A percentile compares a stretch with the other conserved stretches of the same genome.
Conservation (phyloP, 2,329 filamentous ascomycete species). For the Microdochium paspali region DNA sequence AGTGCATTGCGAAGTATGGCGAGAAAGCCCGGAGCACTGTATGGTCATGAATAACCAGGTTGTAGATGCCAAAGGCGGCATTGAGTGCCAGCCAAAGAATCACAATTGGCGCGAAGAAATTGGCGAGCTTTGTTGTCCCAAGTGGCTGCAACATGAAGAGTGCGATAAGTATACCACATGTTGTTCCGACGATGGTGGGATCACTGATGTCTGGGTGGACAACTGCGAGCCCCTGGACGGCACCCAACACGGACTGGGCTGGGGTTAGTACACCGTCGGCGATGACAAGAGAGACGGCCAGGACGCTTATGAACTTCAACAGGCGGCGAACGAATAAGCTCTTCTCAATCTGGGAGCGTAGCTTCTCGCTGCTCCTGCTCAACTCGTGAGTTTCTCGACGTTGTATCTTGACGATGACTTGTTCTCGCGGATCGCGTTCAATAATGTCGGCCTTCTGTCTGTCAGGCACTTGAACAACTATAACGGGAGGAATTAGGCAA, state of each 20-base stretch:
- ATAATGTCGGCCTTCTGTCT: conserved; percentile 41
- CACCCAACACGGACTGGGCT: conserved; percentile 60
- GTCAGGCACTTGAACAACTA: not conserved
- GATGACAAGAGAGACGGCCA: conserved; percentile 61
- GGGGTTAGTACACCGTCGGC: conserved; percentile 58
- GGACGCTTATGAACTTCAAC: conserved; percentile 52
- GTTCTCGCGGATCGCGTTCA: conserved; percentile 46
- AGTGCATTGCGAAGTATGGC: conserved; percentile 50
- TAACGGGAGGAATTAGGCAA: not conserved
- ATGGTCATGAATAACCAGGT: conserved; percentile 40
- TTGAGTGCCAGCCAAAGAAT: conserved; percentile 60
- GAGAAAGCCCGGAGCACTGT: conserved; percentile 47
- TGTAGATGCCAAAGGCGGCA: conserved; percentile 53
- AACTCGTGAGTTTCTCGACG: conserved; percentile 49
- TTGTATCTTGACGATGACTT: conserved; percentile 47
- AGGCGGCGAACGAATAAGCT: conserved; percentile 39
- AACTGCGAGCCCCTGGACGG: conserved; percentile 55
- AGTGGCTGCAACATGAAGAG: conserved; percentile 58
- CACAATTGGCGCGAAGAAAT: conserved; percentile 55
- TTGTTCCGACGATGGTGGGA: conserved; percentile 50
- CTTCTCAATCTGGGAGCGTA: conserved; percentile 49
- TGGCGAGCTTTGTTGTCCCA: conserved; percentile 51
- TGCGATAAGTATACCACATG: conserved; percentile 54
- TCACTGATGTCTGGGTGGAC: conserved; percentile 45
- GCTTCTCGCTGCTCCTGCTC: conserved; percentile 34